phyloP scores from a whole-genome alignment of 2,329 filamentous ascomycete genomes.

The Botrytis hyacinthi region DNA sequence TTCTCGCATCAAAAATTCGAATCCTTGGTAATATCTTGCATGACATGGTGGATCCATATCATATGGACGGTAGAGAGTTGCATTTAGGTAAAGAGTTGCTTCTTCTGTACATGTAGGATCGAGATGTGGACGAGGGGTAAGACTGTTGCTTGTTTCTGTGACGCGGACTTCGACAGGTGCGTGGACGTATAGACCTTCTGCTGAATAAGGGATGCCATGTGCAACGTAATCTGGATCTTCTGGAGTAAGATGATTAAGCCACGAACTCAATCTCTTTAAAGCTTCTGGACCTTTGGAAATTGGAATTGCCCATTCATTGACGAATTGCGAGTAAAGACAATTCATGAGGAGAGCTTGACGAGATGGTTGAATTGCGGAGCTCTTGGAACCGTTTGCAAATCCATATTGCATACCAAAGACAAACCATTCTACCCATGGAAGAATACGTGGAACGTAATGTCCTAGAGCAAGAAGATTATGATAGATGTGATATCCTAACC shows the following conservation, averaged over 20 bases:
- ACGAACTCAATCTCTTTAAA: constrained; percentile 76
- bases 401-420: constrained; percentile 98
- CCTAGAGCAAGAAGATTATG: constrained; percentile 83
- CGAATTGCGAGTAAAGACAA: constrained; percentile 96
- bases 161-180: constrained; percentile 92
- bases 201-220: constrained; percentile 75
- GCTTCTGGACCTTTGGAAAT: constrained; percentile 84
- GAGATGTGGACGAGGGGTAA: constrained; percentile 56
- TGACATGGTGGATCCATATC: constrained; percentile 72
- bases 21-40: constrained; percentile 79
- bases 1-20: constrained; percentile 87
- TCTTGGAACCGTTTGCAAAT: constrained; percentile 67
- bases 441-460: constrained; percentile 72
- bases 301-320: constrained; percentile 97
- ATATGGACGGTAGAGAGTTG: constrained; percentile 84
- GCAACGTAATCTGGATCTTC: constrained; percentile 62
- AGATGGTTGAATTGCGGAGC: constrained; percentile 75
- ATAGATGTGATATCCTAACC: constrained; percentile 83
- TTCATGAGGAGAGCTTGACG: constrained; percentile 87
- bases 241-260: constrained; percentile 66
- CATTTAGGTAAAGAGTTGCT: constrained; percentile 84
- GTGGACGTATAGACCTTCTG: constrained; percentile 78
- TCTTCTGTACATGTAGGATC: constrained; percentile 68
- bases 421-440: constrained; percentile 92
- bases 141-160: constrained; percentile 59